Evolutionary conservation across 495 filamentous ascomycete genomes (phyloP), one percentile per base, ranked within the genome.

Genomic region (Talaromyces borbonicus): DNA sequence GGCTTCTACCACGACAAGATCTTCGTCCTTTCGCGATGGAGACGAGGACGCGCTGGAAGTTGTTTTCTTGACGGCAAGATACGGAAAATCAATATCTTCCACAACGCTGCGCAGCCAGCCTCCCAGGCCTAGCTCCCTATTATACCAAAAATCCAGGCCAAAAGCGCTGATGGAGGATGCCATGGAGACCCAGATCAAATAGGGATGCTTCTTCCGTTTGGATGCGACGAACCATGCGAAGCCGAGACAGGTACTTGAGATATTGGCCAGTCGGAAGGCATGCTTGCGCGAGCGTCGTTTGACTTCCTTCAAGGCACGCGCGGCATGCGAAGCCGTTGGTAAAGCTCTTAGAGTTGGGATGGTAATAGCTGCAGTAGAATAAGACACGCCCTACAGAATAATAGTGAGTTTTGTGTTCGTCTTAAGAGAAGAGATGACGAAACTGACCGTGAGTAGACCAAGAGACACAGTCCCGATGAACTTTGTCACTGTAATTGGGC

Each of bases 381-480:
- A 90, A 33, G 88, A 90, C 29, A 89, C 67, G 61, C 89, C 89
- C 89, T 95, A 53, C 31, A 30, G 2, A 8, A 49, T n/a, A n/a
- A n/a, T 36, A 29, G 46, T 56, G 49, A 43, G 38, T 46, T 27
- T 36, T 19, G 20, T 31, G 7, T 33, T 9, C 33, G 31, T 48
- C 18, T 39, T 14, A 2, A n/a, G 32, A 47, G 15, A 15, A 39
- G 46, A 33, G 22, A 37, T 38, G 45, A 15, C 51, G 53, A 52
- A 40, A 67, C 76, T 55, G 78, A 93, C 87, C 20, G 89, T 95
- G 59, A 94, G 62, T 16, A 95, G 74, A 47, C 89, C 89, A 24
- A 95, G 73, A 41, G 81, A 87, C 47, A 94, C 75, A 20, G 87
- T 89, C 54, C 89, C 89, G 47, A 94, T 81, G 62, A 95, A 95